Evolutionary conservation across 1,284 basidiomycete genomes (phyloP), one percentile per base, ranked within the genome.

Genomic region (Heterobasidion irregulare): DNA sequence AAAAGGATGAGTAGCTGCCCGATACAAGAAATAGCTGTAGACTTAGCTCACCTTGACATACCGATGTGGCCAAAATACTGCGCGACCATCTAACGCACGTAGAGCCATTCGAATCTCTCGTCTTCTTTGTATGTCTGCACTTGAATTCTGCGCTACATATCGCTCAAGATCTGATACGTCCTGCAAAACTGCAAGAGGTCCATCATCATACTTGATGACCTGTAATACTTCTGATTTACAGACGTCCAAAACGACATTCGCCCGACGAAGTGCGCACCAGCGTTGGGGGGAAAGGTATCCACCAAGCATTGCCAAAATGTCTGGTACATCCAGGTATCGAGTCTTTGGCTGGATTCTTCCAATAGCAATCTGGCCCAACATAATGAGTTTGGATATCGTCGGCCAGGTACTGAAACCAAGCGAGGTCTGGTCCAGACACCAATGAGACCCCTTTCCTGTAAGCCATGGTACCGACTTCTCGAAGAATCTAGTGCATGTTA

Each of bases 281-380:
- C 0, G 83, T 82, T 2, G 83, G 88, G 10, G 84, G 89, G 65
- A 89, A 93, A n/a, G 83, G 88, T 55, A 84, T 79, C 77, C 83
- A 86, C 81, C 84, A 91, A 41, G 82, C 81, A 62, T 85, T 87
- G 38, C 89, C 88, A 65, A 89, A 90, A 64, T 73, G 80, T 50
- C 74, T 76, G 0, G 71, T 75, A 54, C 78, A 75, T 0, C 69
- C 65, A 2, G 70, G 64, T 16, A 69, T 65, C 2, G 61, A 56
- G 13, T 54, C 55, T 13, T 65, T 61, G n/a, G 63, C 61, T 12
- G 74, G 71, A 41, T 72, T 65, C 57, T 71, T 75, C 83, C 83
- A 90, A 65, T 83, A 87, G 52, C 76, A 80, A 63, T 90, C 87
- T 9, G 86, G 86, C 0, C 87, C 87, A 44, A 82, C 66, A 62